Evolutionary conservation across 2,329 filamentous ascomycete species (phyloP), one percentile per base, ranked within the genome.

Genomic region (Beauveria scarabaeidicola): DNA sequence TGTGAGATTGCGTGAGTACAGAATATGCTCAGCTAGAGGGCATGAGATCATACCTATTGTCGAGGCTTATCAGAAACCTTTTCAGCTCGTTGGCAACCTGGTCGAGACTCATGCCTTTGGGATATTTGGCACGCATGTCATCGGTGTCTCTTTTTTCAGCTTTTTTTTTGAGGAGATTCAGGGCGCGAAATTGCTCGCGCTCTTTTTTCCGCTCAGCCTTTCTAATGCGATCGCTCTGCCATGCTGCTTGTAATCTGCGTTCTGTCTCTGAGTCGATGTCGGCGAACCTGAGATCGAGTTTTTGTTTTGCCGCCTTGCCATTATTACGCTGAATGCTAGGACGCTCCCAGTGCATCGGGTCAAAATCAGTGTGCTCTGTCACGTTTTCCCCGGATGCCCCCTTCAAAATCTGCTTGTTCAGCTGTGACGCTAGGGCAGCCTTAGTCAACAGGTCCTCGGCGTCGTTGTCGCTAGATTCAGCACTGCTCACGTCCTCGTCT

Each of bases 301-400:
- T 76, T 50, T 76, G 78, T 63, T 82, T 81, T 15, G 79, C 78
- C 47, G 83, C 84, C 70, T 89, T 90, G 64, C 81, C 77, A 67
- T 84, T 87, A 63, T 80, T 84, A 48, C 72, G 71, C 59, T 79
- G 81, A 6, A 91, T 71, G 57, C 85, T 90, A 1, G 86, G 85
- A 27, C 86, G 80, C 17, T 89, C 82, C 74, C 89, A 90, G 67
- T 96, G 90, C 87, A 94, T 93, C 48, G 95, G 77, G 68, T 96
- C 91, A 63, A 96, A 87, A 9, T 85, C 88, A 62, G 87, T 84
- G 62, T 84, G 82, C 2, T 73, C 74, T 13, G 44, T 36, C 48
- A 27, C 32, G 13, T 11, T 23, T 13, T 48, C 48, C 25, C 10
- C 19, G 11, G 38, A 19, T 1, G n/a, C n/a, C 56, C 41, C 47